phyloP scores from a whole-genome alignment of 2,329 filamentous ascomycete species.

The Fusarium pilosicola region DNA sequence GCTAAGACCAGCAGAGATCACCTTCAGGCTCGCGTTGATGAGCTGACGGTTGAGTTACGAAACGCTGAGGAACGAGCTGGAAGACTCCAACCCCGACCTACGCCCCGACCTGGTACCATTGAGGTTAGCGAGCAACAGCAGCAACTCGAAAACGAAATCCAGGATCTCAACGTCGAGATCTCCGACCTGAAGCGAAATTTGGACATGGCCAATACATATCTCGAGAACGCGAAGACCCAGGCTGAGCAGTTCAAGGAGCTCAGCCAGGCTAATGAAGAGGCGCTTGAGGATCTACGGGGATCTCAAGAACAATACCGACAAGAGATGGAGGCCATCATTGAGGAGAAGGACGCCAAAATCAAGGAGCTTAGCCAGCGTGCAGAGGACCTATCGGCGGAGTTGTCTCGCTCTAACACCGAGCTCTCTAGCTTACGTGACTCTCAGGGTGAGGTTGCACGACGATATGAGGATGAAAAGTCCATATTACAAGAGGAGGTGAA shows the following conservation, averaged over 20 bases:
- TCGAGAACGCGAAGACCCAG: conserved; percentile 83
- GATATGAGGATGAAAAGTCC: conserved; percentile 83
- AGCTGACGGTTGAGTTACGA: conserved; percentile 86
- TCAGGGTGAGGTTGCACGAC: conserved; percentile 77
- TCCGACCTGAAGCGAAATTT: conserved; percentile 89
- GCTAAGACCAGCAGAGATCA: conserved; percentile 91
- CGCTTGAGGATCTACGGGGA: conserved; percentile 79
- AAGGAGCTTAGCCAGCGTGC: conserved; percentile 84
- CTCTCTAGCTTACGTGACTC: conserved; percentile 82
- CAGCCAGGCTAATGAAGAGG: conserved; percentile 87
- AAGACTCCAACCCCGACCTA: conserved; percentile 82
- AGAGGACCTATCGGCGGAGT: conserved; percentile 84
- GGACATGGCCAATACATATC: conserved; percentile 80
- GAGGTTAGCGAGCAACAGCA: conserved; percentile 58
- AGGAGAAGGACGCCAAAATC: conserved; percentile 82
- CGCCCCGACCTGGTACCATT: conserved; percentile 63
- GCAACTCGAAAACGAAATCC: conserved; percentile 69
- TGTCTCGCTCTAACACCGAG: conserved; percentile 83
- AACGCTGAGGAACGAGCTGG: conserved; percentile 89
- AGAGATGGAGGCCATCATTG: conserved; percentile 80
- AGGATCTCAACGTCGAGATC: conserved; percentile 85
- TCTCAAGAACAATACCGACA: conserved; percentile 89
- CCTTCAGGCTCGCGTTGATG: conserved; percentile 86
- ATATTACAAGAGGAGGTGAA: conserved; percentile 81
- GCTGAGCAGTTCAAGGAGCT: conserved; percentile 90